Percentiles rank a stretch among this genome's conserved stretches.
phyloP scores from a whole-genome alignment of 306 rosid genomes.

The Cicer arietinum region DNA sequence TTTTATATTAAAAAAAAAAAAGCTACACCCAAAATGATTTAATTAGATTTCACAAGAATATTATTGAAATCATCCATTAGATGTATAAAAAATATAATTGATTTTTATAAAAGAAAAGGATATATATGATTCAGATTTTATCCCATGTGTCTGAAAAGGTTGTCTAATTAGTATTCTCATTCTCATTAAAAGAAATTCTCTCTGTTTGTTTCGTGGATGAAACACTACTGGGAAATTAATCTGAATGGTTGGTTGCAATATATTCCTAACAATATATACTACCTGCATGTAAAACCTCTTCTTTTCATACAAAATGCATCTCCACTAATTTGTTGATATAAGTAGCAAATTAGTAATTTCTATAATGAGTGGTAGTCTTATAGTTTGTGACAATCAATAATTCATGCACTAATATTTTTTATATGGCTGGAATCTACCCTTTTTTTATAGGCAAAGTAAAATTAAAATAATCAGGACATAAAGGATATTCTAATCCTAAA shows the following conservation, averaged over 20 bases:
- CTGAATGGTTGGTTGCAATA: slow-evolving; percentile 44
- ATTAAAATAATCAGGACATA: not conserved
- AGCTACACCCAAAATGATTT: slow-evolving; percentile 49
- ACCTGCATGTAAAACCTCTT: slow-evolving; percentile 48
- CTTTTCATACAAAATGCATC: slow-evolving; percentile 43
- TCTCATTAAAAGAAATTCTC: slow-evolving; percentile 32
- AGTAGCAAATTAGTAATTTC: slow-evolving; percentile 9
- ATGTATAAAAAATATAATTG: slow-evolving; percentile 39
- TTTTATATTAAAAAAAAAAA: slow-evolving; percentile 47
- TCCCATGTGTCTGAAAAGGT: slow-evolving; percentile 51
- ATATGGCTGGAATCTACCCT: not conserved
- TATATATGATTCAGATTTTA: slow-evolving; percentile 65
- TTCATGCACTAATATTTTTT: slow-evolving; percentile 19
- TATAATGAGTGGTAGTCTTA: slow-evolving; percentile 39
- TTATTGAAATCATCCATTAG: slow-evolving; percentile 55
- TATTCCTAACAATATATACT: slow-evolving; percentile 43
- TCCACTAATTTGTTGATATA: slow-evolving; percentile 24
- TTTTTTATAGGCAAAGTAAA: not conserved
- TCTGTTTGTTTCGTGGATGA: slow-evolving; percentile 31
- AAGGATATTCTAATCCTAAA: not conserved
- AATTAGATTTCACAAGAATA: slow-evolving; percentile 52
- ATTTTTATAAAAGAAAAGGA: slow-evolving; percentile 47
- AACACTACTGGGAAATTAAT: slow-evolving; percentile 17
- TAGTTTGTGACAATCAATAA: slow-evolving; percentile 34
- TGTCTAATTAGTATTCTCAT: slow-evolving; percentile 45